A percentile compares a stretch with the other conserved stretches of the same genome.
Conservation (phyloP, 768 basidiomycete species). For the Trametes cubensis region DNA sequence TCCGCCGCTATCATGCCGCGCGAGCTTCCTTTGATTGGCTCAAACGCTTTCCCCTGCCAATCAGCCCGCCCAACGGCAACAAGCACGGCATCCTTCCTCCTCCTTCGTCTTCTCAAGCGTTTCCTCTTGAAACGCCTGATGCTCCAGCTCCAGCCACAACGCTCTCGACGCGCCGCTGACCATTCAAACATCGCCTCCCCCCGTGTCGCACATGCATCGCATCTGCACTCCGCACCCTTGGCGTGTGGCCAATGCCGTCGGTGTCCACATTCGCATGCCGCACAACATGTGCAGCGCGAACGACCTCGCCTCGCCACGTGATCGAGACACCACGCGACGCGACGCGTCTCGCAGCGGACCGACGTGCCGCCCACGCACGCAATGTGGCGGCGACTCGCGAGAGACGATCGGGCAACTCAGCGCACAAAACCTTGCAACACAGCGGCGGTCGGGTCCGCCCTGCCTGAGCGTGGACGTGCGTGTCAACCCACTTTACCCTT, state of each 20-base stretch:
- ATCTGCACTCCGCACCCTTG: background rate
- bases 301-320: slow-evolving; percentile 9
- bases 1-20: slow-evolving; percentile 15
- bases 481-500: background rate
- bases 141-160: slow-evolving; percentile 16
- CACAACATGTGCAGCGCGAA: background rate
- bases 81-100: slow-evolving; percentile 10
- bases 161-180: background rate
- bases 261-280: no score
- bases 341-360: no score
- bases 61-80: slow-evolving; percentile 10
- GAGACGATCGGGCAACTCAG: background rate
- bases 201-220: background rate
- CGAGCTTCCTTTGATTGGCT: slow-evolving; percentile 11
- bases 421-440: background rate
- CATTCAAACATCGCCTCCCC: background rate
- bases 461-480: background rate
- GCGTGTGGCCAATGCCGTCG: no score
- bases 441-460: slow-evolving; percentile 1
- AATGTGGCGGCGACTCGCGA: slow-evolving; percentile 2
- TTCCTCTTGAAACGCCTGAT: slow-evolving; percentile 14
- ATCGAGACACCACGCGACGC: background rate
- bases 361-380: no score
- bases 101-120: background rate
- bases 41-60: slow-evolving; percentile 18